Evolutionary conservation across 2,329 filamentous ascomycete genomes (phyloP).

Genomic region (Xenoacremonium recifei): DNA sequence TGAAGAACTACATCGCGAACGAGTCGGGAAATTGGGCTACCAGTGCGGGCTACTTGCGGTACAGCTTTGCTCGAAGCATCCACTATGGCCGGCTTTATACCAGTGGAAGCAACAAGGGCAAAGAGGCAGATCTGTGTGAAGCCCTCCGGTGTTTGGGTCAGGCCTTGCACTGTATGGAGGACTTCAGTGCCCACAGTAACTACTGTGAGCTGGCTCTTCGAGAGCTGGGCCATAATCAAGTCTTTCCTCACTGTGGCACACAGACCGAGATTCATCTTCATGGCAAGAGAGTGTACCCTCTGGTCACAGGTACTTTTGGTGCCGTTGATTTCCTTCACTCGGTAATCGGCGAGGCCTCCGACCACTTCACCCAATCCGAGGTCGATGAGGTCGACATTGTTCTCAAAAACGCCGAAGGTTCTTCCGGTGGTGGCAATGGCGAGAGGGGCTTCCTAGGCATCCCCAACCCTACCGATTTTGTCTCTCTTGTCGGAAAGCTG

Average conservation of each 20-base stretch:
- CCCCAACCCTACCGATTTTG: slow-evolving; percentile 53
- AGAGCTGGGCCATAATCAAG: slow-evolving; percentile 77
- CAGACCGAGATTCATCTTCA: slow-evolving; percentile 61
- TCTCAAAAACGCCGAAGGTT: slow-evolving; percentile 64
- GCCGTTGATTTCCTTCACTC: slow-evolving; percentile 84
- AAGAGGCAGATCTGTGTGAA: slow-evolving; percentile 76
- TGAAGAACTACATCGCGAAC: slow-evolving; percentile 99
- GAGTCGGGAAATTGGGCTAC: slow-evolving; percentile 86
- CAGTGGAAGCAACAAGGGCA: slow-evolving; percentile 60
- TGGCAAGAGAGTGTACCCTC: slow-evolving; percentile 67
- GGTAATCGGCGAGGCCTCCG: slow-evolving; percentile 72
- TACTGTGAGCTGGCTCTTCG: slow-evolving; percentile 76
- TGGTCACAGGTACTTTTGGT: slow-evolving; percentile 74
- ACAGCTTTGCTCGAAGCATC: slow-evolving; percentile 70
- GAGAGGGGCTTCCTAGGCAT: slow-evolving; percentile 43
- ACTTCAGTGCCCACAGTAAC: slow-evolving; percentile 80
- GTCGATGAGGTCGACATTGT: slow-evolving; percentile 78
- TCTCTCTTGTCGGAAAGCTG: slow-evolving; percentile 71
- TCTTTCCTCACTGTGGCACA: slow-evolving; percentile 74
- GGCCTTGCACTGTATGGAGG: slow-evolving; percentile 74
- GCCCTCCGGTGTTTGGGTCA: slow-evolving; percentile 75
- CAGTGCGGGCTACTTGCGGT: slow-evolving; percentile 79
- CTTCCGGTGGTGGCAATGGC: slow-evolving; percentile 35
- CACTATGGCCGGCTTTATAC: slow-evolving; percentile 77
- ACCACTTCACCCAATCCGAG: slow-evolving; percentile 83